Evolutionary conservation across 2,329 filamentous ascomycete species (phyloP), one percentile per base, ranked within the genome.

Genomic region (Calonectria leucothoes): DNA sequence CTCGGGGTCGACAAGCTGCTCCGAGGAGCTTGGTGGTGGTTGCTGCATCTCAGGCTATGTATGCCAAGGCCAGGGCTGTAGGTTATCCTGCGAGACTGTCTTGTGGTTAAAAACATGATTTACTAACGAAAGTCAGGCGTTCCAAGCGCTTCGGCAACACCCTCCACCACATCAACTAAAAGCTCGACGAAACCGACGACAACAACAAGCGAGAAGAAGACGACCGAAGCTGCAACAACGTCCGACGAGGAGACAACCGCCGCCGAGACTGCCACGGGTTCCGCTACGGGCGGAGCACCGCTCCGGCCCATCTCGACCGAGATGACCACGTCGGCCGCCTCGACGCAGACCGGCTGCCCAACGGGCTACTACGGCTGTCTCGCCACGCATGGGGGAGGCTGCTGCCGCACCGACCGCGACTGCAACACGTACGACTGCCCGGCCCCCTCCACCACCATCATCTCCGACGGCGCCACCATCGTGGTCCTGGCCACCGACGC

Each of bases 321-420:
- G 11, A 84, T 83, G 20, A 84, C 85, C 23, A 81, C 55, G 74
- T 79, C 57, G 70, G 80, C 69, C 51, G 75, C 79, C 61, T 57
- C 87, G 1, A 84, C 84, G 14, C 84, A 85, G 70, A 81, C 80
- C 7, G 84, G 84, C 78, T 98, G 96, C 79, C 96, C 96, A 0
- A 96, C 93, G 0, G 96, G 96, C 3, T 98, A 96, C 87, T 98
- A 98, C 84, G 93, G 95, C 65, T 98, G 96, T 84, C 91, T 93
- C 3, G 96, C 96, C 2, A 92, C 92, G 73, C 95, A 96, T 72
- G 95, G 94, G 17, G 95, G 95, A 25, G 90, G 90, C 2, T 98
- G 96, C 86, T 98, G 96, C 85, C 94, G 94, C 71, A 95, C 95
- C 0, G 96, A 95, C 2, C 91, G 96, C 25, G 91, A 98, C 85